These are phyloP conservation scores for Cyclotella atomus DNA, from an alignment of 108 stramenopile species.

Conservation along the genomic window DNA sequence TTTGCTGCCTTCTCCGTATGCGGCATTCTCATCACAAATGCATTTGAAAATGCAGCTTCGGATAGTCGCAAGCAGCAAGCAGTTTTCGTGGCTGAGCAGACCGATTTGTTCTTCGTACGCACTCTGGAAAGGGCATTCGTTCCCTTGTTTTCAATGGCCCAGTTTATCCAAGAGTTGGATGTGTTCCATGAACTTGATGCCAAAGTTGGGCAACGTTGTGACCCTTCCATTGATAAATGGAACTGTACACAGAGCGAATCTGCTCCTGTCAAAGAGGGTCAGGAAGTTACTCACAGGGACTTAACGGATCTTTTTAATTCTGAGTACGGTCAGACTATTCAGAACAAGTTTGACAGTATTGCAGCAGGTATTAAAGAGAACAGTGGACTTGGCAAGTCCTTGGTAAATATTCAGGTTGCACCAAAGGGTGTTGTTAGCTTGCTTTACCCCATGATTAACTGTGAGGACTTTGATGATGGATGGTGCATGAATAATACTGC, in stretches of 20 bases:
- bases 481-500: slow-evolving; percentile 44
- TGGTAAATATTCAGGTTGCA: slow-evolving; percentile 37
- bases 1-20: background rate
- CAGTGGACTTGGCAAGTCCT: slow-evolving; percentile 23
- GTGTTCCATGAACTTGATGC: slow-evolving; percentile 21
- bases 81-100: background rate
- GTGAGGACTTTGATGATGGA: slow-evolving; percentile 41
- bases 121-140: background rate
- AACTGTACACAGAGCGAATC: slow-evolving; percentile 30
- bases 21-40: background rate
- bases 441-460: slow-evolving; percentile 31
- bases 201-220: slow-evolving; percentile 34
- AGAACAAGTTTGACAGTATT: slow-evolving; percentile 33
- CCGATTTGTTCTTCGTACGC: background rate
- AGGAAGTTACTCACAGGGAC: slow-evolving; percentile 31
- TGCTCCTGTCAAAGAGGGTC: slow-evolving; percentile 25
- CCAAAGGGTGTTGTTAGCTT: slow-evolving; percentile 38
- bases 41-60: background rate
- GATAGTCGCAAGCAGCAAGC: background rate
- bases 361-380: slow-evolving; percentile 28
- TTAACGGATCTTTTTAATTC: slow-evolving; percentile 24
- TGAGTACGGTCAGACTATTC: slow-evolving; percentile 1
- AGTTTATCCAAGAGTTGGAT: slow-evolving; percentile 12
- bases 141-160: background rate
- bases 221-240: background rate